These are phyloP conservation scores for Coix lacrymajobi DNA, from an alignment of 176 grass and related monocot genomes.

Conservation along the genomic window DNA sequence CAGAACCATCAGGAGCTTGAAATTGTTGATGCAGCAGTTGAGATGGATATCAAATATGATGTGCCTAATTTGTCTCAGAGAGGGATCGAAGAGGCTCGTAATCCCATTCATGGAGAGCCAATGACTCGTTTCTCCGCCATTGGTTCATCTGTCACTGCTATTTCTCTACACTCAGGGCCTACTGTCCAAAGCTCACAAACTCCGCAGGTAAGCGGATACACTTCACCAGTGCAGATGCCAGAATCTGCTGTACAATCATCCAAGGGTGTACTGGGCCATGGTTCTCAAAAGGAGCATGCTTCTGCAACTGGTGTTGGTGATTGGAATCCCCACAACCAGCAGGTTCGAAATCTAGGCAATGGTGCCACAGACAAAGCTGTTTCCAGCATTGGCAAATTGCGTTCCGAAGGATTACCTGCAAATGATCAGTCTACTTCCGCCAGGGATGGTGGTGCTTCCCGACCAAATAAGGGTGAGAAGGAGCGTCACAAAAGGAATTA, in stretches of 20 bases:
- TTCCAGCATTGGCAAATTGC: conserved; percentile 29
- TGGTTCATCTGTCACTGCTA: conserved; percentile 47
- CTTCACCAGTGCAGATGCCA: conserved; percentile 35
- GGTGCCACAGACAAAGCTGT: conserved; percentile 35
- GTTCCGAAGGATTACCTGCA: conserved; percentile 34
- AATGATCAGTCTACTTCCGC: conserved; percentile 42
- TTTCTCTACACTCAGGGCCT: conserved; percentile 49
- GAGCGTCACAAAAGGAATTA: conserved; percentile 58
- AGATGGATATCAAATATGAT: conserved; percentile 40
- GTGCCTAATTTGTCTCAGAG: conserved; percentile 31
- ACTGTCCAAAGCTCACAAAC: conserved; percentile 43
- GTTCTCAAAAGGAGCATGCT: conserved; percentile 28
- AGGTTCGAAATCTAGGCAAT: conserved; percentile 31
- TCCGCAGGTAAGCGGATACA: conserved; percentile 6
- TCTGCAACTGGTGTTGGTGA: conserved; percentile 27
- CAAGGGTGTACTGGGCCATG: conserved; percentile 19
- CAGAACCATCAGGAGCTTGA: conserved; percentile 33
- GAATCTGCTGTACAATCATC: conserved; percentile 39
- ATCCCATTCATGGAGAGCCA: conserved; percentile 46
- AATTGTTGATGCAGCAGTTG: conserved; percentile 15
- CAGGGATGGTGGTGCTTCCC: conserved; percentile 33
- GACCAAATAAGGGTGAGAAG: conserved; percentile 57
- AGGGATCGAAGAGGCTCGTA: conserved; percentile 27
- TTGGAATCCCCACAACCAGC: conserved; percentile 35
- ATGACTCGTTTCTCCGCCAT: conserved; percentile 56